Evolutionary conservation across 2,329 filamentous ascomycete species (phyloP), one percentile per base, ranked within the genome.

Genomic region (Acephala macrosclerotiorum): DNA sequence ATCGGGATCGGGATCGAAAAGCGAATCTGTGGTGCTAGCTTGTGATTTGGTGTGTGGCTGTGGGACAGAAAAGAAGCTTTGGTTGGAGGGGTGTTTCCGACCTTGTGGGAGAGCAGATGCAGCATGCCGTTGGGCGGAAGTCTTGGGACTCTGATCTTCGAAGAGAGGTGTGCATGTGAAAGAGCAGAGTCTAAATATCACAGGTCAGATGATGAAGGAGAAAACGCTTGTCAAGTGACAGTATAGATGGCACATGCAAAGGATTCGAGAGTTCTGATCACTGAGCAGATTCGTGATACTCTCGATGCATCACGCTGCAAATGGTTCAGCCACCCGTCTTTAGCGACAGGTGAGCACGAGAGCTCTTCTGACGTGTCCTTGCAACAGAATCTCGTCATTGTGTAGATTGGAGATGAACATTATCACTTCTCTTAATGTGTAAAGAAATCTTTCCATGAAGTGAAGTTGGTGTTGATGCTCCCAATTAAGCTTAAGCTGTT

Each of bases 21-120:
- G 49, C 49, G 26, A 2, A 53, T 29, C 22, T 45, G 57, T 20
- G 6, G 35, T 45, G 36, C 22, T n/a, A 11, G 20, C 7, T 33
- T 45, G 36, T 59, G 57, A 26, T 9, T 29, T 38, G n/a, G n/a
- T 11, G n/a, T n/a, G n/a, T n/a, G n/a, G 5, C 47, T 51, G 25
- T 53, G 49, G 49, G 49, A 53, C 49, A 18, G 25, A 33, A 53
- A 33, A 25, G 8, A 25, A 18, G 2, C 11, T 53, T 33, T 60
- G 58, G 45, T 60, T 60, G 40, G 58, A 47, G 35, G 49, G 49
- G 58, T 49, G 58, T 49, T 60, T 60, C 58, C 58, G 58, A 47
- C 5, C 20, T 45, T 35, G 25, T 29, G 40, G 42, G 26, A 38
- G 25, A 20, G 20, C 11, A 47, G 16, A 60, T 60, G 58, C 58